Base-by-base conservation (phyloP, 2,329 filamentous ascomycete species). In the Lasiodiplodia theobromae region DNA sequence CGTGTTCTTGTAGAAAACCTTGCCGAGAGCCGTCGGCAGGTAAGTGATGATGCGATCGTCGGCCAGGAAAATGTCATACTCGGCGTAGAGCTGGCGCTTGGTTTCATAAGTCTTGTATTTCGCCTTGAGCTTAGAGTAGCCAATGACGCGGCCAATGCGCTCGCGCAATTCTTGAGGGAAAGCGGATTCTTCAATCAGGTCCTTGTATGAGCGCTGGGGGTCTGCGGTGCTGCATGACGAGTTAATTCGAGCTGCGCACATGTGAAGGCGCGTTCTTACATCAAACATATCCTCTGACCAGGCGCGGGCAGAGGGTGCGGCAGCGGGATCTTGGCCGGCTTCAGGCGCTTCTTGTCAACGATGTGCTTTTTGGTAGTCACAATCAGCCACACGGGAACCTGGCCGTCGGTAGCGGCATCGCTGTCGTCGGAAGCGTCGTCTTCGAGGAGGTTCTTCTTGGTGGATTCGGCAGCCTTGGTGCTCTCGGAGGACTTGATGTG, bases 1-100 rank as follows among this genome's bases (percentile, higher is more conserved):
- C 18, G 91, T 92, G 68, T 83, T 86, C 83, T 94, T 91, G 87
- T 96, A 98, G 80, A 99, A 98, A 1, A 91, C 91, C 84, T 97
- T 98, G 74, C 95, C 96, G 14, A 99, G 88, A 2, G 90, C 84
- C 72, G 88, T 87, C 68, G 94, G 93, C 69, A 98, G 86, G 70
- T 86, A 84, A 69, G 86, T 87, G 71, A 89, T 83, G 67, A 99
- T 92, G 60, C 96, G 87, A 77, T 97, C 92, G 79, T 99, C 96
- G 65, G 92, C 95, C 68, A 99, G 86, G 83, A 99, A 98, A 68
- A 98, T 84, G 78, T 98, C 96, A 80, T 97, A 93, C 80, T 97
- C 93, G 54, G 89, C 84, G 71, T 91, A 87, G 44, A 99, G 87
- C 80, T 96, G 93, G 72, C 96, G 87, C 80, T 92, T 90, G 11